Percentiles rank a stretch among this genome's conserved stretches.
phyloP scores from a whole-genome alignment of 1,139 yeast genomes.

The Taphrina flavorubra region DNA sequence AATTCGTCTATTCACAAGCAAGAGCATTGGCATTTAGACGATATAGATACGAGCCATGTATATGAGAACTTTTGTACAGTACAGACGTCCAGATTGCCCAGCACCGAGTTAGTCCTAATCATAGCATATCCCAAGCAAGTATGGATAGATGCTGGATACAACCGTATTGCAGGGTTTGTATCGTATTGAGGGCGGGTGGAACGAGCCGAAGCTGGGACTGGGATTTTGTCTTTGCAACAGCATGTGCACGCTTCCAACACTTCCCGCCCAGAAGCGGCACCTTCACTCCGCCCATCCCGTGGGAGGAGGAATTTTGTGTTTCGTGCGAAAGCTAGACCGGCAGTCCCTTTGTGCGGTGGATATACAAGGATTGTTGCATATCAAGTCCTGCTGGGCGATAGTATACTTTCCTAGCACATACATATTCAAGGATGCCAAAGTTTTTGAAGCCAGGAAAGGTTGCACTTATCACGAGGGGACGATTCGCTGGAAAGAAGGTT shows the following conservation, averaged over 20 bases:
- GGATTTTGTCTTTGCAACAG: constrained; percentile 1
- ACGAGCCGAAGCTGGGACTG: constrained; percentile 13
- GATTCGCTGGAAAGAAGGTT: constrained; percentile 99
- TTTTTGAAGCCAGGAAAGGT: constrained; percentile 44
- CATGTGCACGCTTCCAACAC: background rate
- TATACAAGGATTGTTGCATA: background rate
- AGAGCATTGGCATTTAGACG: background rate
- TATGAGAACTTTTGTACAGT: too few relatives aligned
- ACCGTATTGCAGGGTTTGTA: background rate
- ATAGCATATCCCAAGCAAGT: too few relatives aligned
- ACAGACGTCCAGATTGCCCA: too few relatives aligned
- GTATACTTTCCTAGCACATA: background rate
- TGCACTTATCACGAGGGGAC: constrained; percentile 99
- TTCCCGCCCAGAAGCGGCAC: background rate
- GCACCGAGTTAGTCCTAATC: too few relatives aligned
- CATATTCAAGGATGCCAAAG: constrained; percentile 35
- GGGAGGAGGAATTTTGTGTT: constrained; percentile 28
- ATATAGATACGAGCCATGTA: too few relatives aligned
- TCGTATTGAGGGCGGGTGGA: constrained; percentile 3
- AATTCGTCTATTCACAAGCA: background rate
- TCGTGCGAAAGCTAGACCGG: constrained; percentile 4
- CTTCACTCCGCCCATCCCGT: background rate
- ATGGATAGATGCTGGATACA: background rate
- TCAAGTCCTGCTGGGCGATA: background rate
- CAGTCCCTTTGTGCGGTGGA: constrained; percentile 11